Evolutionary conservation across 768 basidiomycete genomes (phyloP).

Genomic region (Tulasnella sp.): DNA sequence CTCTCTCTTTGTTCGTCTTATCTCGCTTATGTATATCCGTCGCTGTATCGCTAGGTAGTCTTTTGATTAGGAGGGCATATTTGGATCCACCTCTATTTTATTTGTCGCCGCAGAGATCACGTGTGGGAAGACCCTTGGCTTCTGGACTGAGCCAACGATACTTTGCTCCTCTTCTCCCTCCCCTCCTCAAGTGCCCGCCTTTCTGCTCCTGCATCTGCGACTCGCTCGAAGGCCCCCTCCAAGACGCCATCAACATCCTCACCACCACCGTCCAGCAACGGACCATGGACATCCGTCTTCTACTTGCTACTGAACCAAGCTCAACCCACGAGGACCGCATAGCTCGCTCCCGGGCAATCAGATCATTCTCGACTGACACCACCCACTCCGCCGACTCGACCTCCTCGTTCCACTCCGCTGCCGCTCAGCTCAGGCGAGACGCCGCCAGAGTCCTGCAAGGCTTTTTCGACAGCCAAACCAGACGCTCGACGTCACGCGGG

Average conservation of each 20-base stretch:
- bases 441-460: constrained; percentile 18
- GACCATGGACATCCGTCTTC: constrained; percentile 23
- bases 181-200: constrained; percentile 4
- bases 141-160: background rate
- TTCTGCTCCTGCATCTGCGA: background rate
- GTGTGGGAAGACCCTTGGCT: background rate
- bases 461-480: constrained; percentile 5
- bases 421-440: constrained; percentile 11
- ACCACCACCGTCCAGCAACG: background rate
- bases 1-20: background rate
- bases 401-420: background rate
- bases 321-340: constrained; percentile 11
- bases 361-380: constrained; percentile 19
- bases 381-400: constrained; percentile 7
- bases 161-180: constrained; percentile 6
- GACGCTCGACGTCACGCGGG: constrained; percentile 18
- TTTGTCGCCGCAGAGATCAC: background rate
- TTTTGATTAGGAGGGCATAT: background rate
- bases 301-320: constrained; percentile 23
- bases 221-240: constrained; percentile 13
- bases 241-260: background rate
- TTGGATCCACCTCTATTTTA: constrained; percentile 8
- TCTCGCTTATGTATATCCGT: background rate
- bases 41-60: background rate
- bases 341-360: constrained; percentile 16